Conservation (phyloP, 2,329 filamentous ascomycete species). For the Apiospora pterosperma region DNA sequence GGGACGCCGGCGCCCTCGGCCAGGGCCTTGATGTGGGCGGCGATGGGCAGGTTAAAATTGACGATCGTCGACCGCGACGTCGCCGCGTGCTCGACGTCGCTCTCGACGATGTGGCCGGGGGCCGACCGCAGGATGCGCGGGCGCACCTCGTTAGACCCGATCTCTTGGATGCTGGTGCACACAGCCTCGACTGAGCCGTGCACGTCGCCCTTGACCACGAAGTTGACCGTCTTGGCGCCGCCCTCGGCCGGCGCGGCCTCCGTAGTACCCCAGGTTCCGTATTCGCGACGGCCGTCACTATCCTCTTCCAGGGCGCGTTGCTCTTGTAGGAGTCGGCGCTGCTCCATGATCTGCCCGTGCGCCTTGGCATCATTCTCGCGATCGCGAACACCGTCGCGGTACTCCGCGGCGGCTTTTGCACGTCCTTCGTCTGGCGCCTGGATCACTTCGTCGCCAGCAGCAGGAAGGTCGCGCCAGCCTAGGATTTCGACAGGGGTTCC, state of each 20-base stretch:
- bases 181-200: conserved; percentile 93
- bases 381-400: conserved; percentile 69
- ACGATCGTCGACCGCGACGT: conserved; percentile 73
- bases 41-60: conserved; percentile 77
- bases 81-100: conserved; percentile 83
- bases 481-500: conserved; percentile 90
- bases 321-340: conserved; percentile 54
- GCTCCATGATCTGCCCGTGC: conserved; percentile 71
- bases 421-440: conserved; percentile 76
- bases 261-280: conserved; percentile 21
- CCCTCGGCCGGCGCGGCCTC: conserved; percentile 33
- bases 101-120: conserved; percentile 78
- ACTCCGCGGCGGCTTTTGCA: conserved; percentile 74
- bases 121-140: conserved; percentile 73
- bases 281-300: conserved; percentile 23
- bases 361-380: conserved; percentile 73
- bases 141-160: conserved; percentile 82
- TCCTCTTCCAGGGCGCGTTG: conserved; percentile 53
- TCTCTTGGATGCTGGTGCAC: conserved; percentile 67
- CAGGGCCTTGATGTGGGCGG: conserved; percentile 62
- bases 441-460: conserved; percentile 82
- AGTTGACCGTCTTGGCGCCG: conserved; percentile 61
- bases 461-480: conserved; percentile 83
- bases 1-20: conserved; percentile 70
- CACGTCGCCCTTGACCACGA: conserved; percentile 90